Conservation (phyloP, 768 basidiomycete species). For the Cystobasidium tubakii region DNA sequence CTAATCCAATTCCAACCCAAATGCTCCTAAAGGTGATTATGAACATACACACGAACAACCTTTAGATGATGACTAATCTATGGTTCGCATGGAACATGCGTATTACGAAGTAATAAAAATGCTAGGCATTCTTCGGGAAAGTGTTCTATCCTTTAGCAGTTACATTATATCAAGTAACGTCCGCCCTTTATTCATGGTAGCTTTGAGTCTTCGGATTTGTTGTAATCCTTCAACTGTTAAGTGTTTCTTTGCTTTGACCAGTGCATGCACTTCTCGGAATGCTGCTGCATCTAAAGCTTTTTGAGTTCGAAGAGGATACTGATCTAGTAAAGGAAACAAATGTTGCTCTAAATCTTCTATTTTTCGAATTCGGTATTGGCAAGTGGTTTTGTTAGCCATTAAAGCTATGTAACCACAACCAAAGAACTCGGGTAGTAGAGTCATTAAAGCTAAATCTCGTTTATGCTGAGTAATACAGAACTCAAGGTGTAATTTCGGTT, state of each 20-base stretch:
- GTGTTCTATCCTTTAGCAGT: no score
- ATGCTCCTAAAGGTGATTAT: conserved; percentile 41
- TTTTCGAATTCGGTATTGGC: conserved; percentile 6
- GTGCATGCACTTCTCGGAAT: not conserved
- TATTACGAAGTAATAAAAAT: no score
- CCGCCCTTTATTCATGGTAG: conserved; percentile 37
- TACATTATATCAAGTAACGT: no score
- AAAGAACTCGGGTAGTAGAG: conserved; percentile 42
- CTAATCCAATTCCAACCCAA: no score
- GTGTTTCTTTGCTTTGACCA: conserved; percentile 18
- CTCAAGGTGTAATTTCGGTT: conserved; percentile 43
- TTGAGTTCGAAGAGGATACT: conserved; percentile 39
- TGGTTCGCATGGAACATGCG: no score
- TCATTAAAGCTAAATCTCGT: conserved; percentile 43
- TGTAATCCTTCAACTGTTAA: conserved; percentile 31
- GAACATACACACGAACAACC: conserved; percentile 40
- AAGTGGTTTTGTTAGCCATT: conserved; percentile 16
- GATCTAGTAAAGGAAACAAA: conserved; percentile 34
- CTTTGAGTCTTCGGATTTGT: conserved; percentile 38
- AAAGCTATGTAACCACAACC: conserved; percentile 40
- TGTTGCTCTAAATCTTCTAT: not conserved
- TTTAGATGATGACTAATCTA: no score
- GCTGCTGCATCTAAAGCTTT: conserved; percentile 4
- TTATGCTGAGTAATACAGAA: conserved; percentile 42
- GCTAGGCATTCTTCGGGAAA: no score